Evolutionary conservation across 1,284 basidiomycete species (phyloP), one percentile per base, ranked within the genome.

Genomic region (Fistulinella cinereoalba): DNA sequence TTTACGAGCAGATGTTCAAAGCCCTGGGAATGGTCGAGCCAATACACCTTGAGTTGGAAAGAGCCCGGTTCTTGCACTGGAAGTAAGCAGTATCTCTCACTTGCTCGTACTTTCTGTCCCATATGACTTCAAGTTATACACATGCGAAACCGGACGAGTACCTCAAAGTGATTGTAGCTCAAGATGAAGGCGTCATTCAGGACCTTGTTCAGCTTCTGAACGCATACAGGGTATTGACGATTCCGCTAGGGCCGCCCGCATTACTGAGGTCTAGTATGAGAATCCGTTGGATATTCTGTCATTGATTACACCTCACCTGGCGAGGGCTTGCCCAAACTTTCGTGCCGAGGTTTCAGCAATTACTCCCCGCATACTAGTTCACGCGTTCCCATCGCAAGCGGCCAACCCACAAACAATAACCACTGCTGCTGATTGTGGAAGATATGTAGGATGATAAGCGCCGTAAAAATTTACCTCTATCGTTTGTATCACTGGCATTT

Each of bases 141-240:
- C 18, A 36, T 1, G 53, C 43, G 0, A 16, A 11, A n/a, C 13
- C 18, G 3, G 41, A 47, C 3, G 40, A 41, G 10, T 59, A 53
- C 44, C 25, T 63, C 42, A 49, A 43, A 23, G 56, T 38, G 7
- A 23, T 59, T 7, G 38, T 52, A 16, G 31, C 41, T 15, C 52
- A 61, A 18, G 54, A 65, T 22, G 24, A 24, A 6, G 29, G 50
- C 10, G 50, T 48, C 12, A 54, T 61, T 24, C 28, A 46, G 25
- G 56, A 65, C 25, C 10, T 62, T 3, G 60, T 61, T 6, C 62
- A 60, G 3, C 51, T 62, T 8, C 44, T 65, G 3, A 50, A 57
- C 38, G 57, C 43, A 24, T 36, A 28, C 41, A 50, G 44, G 19
- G 34, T 43, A 19, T 31, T 12, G 22, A 1, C 12, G 8, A 50